These are phyloP conservation scores for Berberis vulgaris DNA, from an alignment of 164 flowering plant species.

Conservation along the genomic window DNA sequence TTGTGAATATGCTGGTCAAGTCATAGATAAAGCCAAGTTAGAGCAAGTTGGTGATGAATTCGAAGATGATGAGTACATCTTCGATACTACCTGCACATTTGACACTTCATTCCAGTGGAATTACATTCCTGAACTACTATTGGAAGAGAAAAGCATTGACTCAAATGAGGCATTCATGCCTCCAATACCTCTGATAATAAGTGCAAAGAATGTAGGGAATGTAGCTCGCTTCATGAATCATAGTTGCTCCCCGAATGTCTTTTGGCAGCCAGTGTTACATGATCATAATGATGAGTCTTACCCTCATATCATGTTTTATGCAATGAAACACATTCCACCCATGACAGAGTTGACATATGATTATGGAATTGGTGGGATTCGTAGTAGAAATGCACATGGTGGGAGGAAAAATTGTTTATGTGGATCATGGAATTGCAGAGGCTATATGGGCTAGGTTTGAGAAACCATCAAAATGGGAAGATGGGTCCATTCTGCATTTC, in stretches of 20 bases:
- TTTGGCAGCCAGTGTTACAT: constrained; percentile 57
- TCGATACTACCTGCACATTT: constrained; percentile 30
- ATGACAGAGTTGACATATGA: constrained; percentile 64
- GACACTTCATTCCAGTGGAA: constrained; percentile 20
- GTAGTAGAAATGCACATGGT: not conserved
- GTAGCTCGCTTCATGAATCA: constrained; percentile 79
- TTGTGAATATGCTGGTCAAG: constrained; percentile 66
- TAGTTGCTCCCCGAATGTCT: constrained; percentile 65
- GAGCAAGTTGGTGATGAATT: constrained; percentile 14
- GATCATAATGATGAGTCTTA: constrained; percentile 25
- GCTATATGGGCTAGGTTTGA: constrained; percentile 24
- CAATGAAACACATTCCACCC: constrained; percentile 60
- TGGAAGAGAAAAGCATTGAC: constrained; percentile 16
- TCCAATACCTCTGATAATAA: constrained; percentile 33
- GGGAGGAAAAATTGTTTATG: constrained; percentile 41
- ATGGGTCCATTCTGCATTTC: no score
- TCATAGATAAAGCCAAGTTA: constrained; percentile 18
- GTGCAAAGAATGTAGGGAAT: constrained; percentile 53
- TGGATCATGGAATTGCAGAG: constrained; percentile 39
- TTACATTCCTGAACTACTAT: constrained; percentile 22
- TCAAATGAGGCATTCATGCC: constrained; percentile 13
- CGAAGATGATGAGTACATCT: constrained; percentile 35
- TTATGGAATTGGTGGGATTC: constrained; percentile 37
- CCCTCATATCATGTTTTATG: constrained; percentile 56
- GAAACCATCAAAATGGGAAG: not conserved